Conservation (phyloP, 2,329 filamentous ascomycete species). For the Penicillium griseofulvum region DNA sequence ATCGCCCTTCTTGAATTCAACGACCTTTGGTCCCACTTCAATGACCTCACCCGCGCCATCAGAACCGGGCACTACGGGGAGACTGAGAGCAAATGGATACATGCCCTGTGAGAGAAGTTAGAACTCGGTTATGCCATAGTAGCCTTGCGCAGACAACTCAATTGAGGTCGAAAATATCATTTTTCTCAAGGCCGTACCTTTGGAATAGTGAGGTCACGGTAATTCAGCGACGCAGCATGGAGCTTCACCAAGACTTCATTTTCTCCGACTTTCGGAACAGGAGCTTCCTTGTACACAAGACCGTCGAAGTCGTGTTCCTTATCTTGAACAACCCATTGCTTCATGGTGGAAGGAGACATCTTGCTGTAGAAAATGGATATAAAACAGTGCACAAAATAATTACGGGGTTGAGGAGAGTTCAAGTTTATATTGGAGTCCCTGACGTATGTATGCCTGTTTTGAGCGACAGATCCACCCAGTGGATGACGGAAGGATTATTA, state of each 20-base stretch:
- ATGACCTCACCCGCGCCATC: conserved; percentile 48
- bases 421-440: neutral
- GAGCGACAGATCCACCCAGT: conserved; percentile 1
- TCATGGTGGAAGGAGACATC: conserved; percentile 47
- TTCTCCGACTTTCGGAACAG: conserved; percentile 63
- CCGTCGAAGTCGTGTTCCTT: conserved; percentile 57
- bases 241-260: conserved; percentile 70
- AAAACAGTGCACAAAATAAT: neutral
- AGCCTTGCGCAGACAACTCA: neutral
- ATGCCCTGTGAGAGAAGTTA: conserved; percentile 22
- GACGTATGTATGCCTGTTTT: conserved; percentile 5
- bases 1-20: conserved; percentile 57
- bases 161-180: neutral
- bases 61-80: conserved; percentile 36
- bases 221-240: conserved; percentile 51
- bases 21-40: conserved; percentile 56
- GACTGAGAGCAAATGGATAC: conserved; percentile 33
- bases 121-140: neutral
- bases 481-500: conserved; percentile 13
- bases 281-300: conserved; percentile 53
- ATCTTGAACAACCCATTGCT: conserved; percentile 55
- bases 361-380: conserved; percentile 12
- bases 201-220: conserved; percentile 49
- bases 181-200: conserved; percentile 32
- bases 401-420: neutral